Evolutionary conservation across 768 basidiomycete genomes (phyloP).

Genomic region (Leccinum truebloodii): DNA sequence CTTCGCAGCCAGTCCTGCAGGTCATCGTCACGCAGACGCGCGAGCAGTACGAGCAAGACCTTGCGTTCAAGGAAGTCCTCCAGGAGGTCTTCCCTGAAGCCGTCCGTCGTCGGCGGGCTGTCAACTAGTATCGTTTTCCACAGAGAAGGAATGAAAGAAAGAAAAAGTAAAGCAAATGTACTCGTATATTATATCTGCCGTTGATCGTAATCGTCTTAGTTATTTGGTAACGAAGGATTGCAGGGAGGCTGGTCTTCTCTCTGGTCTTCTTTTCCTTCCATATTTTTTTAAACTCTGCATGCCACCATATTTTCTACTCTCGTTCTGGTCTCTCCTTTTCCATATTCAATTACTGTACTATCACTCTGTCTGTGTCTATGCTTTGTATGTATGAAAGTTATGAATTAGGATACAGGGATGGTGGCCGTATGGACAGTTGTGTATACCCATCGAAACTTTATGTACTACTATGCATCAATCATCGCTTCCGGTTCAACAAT

Average conservation of each 20-base stretch:
- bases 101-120: slow-evolving; percentile 18
- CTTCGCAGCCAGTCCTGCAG: slow-evolving; percentile 28
- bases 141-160: slow-evolving; percentile 5
- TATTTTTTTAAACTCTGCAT: slow-evolving; percentile 1
- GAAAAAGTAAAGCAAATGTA: slow-evolving; percentile 1
- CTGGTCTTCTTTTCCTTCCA: slow-evolving; percentile 7
- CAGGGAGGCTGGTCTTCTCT: slow-evolving; percentile 19
- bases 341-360: neutral
- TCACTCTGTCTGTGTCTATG: neutral
- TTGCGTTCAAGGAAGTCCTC: slow-evolving; percentile 32
- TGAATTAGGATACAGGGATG: neutral
- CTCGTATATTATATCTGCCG: neutral
- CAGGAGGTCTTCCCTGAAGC: slow-evolving; percentile 32
- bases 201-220: slow-evolving; percentile 20
- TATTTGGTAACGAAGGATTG: slow-evolving; percentile 22
- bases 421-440: neutral
- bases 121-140: neutral
- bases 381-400: neutral
- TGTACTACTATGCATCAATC: neutral
- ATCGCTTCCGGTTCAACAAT: neutral
- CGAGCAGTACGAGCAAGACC: slow-evolving; percentile 35
- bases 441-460: neutral
- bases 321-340: neutral
- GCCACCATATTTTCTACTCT: neutral
- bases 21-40: slow-evolving; percentile 37